Evolutionary conservation across 2,329 filamentous ascomycete species (phyloP), one percentile per base, ranked within the genome.

Genomic region (Exserohilum turcica): DNA sequence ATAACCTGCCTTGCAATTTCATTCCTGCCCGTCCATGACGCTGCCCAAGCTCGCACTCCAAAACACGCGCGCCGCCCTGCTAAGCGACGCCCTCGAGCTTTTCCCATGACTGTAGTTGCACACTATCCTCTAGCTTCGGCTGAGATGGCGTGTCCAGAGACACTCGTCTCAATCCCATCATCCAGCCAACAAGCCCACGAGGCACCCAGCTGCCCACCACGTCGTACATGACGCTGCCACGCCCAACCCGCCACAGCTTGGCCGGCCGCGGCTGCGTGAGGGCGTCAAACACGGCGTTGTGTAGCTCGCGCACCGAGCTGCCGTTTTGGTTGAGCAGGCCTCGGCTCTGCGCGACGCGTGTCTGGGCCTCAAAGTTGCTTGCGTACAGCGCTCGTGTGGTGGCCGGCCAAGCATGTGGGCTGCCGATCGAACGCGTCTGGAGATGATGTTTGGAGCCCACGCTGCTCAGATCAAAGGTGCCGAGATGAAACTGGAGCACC

Each of bases 271-370:
- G 83, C 37, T 85, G 83, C 59, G 90, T 87, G 48, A 97, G 84
- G 29, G 94, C 90, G 71, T 97, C 93, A 71, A 97, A 95, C 8
- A 99, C 88, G 2, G 90, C 87, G 68, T 91, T 88, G 75, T 97
- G 90, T 48, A 99, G 81, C 59, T 89, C 86, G 28, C 90, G 82
- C 39, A 96, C 80, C 3, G 88, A 86, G 56, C 86, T 92, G 32
- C 90, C 89, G 43, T 82, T 84, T 53, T 72, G 73, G 49, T 74
- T 76, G 40, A 80, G 77, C 53, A 84, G 76, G 10, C 82, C 87
- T 61, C 81, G 83, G 74, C 83, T 78, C 63, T 65, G 62, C 29
- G 66, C 72, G 9, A 73, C 64, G 12, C 72, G 69, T 42, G 61
- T 68, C 38, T 76, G 74, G 43, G 67, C 73, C 19, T 71, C 64